Evolutionary conservation across 1,284 basidiomycete species (phyloP).

Genomic region (Boletus sp.): DNA sequence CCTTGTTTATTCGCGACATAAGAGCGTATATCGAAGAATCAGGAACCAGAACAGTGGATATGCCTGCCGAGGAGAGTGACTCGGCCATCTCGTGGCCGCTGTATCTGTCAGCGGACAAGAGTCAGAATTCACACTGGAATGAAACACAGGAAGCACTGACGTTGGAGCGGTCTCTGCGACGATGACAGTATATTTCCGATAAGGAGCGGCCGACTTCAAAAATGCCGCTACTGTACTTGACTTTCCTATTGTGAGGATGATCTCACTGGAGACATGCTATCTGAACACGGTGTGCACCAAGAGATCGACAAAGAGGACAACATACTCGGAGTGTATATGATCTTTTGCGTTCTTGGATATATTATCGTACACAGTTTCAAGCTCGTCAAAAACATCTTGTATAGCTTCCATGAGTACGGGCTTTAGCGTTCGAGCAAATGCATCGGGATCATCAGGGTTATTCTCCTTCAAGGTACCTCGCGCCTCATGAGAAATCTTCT

Average conservation of each 20-base stretch:
- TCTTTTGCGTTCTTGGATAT: conserved; percentile 94
- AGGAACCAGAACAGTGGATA: conserved; percentile 93
- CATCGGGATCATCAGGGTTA: conserved; percentile 70
- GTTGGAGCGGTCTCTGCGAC: conserved; percentile 94
- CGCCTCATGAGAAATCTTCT: conserved; percentile 46
- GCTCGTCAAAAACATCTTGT: conserved; percentile 91
- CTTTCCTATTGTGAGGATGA: conserved; percentile 94
- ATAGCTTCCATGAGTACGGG: conserved; percentile 88
- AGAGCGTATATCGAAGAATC: conserved; percentile 95
- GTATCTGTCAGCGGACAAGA: conserved; percentile 50
- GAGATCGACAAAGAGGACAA: conserved; percentile 10
- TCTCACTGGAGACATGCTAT: conserved; percentile 63
- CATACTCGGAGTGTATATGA: conserved; percentile 96
- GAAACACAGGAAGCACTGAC: conserved; percentile 43
- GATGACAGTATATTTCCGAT: conserved; percentile 94
- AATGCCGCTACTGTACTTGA: conserved; percentile 95
- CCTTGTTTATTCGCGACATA: conserved; percentile 97
- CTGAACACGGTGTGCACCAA: neutral
- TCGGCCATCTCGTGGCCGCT: conserved; percentile 85
- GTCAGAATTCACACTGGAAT: conserved; percentile 1
- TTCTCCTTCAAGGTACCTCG: conserved; percentile 61
- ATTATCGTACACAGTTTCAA: conserved; percentile 95
- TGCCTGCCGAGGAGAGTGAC: conserved; percentile 73
- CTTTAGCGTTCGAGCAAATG: conserved; percentile 67
- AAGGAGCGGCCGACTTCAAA: conserved; percentile 85